A percentile compares a stretch with the other conserved stretches of the same genome.
Evolutionary conservation across 2,329 filamentous ascomycete species (phyloP).

Genomic region (Xylaria sp.): DNA sequence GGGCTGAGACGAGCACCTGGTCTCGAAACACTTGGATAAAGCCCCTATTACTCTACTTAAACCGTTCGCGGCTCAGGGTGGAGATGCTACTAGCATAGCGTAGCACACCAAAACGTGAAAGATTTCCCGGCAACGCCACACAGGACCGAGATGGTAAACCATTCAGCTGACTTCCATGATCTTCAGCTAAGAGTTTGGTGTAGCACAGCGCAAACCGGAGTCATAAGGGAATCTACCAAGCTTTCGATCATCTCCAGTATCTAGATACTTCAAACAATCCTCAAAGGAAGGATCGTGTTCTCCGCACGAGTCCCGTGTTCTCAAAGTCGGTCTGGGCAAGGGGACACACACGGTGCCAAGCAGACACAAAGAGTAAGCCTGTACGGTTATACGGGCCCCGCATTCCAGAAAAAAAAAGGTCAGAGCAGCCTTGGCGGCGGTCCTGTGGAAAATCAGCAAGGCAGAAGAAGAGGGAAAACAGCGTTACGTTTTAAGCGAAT

Average conservation of each 20-base stretch:
- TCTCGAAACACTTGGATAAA: constrained; percentile 14
- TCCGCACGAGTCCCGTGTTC: constrained; percentile 4
- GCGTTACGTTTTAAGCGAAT: neutral
- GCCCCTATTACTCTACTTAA: constrained; percentile 1
- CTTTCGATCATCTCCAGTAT: constrained; percentile 1
- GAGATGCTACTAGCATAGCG: constrained; percentile 16
- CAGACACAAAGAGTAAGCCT: constrained; percentile 1
- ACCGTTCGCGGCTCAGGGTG: constrained; percentile 10
- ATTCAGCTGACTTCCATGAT: neutral
- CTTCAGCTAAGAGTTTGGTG: neutral
- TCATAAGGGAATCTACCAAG: neutral
- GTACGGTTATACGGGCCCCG: constrained; percentile 18
- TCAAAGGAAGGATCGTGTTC: constrained; percentile 1
- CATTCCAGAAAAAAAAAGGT: neutral
- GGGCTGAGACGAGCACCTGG: constrained; percentile 23
- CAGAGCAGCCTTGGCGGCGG: constrained; percentile 7
- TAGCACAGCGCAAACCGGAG: constrained; percentile 1
- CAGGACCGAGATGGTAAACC: neutral
- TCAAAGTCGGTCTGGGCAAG: neutral
- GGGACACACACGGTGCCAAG: constrained; percentile 4
- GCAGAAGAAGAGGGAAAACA: neutral
- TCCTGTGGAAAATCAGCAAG: neutral
- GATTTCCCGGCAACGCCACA: neutral
- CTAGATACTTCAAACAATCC: constrained; percentile 3
- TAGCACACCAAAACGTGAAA: constrained; percentile 1